phyloP scores from a whole-genome alignment of 768 basidiomycete species.

The Naganishia randhawae region DNA sequence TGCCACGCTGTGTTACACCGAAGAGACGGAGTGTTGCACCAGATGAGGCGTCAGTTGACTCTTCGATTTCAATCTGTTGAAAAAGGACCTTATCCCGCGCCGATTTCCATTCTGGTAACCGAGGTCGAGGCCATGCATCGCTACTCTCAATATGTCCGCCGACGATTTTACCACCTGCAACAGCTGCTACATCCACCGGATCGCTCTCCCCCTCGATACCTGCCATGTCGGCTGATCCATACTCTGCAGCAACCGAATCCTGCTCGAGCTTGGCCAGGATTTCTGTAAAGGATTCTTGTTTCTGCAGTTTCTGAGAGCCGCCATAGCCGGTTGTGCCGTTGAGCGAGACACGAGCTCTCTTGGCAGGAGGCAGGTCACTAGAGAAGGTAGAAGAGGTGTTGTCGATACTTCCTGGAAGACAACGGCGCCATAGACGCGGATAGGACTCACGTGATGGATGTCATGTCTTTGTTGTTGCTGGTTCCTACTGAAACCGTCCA shows the following conservation, averaged over 20 bases:
- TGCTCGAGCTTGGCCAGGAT: conserved; percentile 30
- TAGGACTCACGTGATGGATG: background rate
- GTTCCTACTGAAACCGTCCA: background rate
- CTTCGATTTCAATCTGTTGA: conserved; percentile 92
- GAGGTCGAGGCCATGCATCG: conserved; percentile 49
- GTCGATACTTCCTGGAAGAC: background rate
- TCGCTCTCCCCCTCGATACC: conserved; percentile 1
- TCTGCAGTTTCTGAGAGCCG: conserved; percentile 15
- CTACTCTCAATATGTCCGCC: conserved; percentile 40
- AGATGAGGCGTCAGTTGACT: conserved; percentile 58
- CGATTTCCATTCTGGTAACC: conserved; percentile 7
- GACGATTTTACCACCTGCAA: conserved; percentile 11
- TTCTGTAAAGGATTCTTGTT: conserved; percentile 32
- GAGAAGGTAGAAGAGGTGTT: background rate
- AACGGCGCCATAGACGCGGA: background rate
- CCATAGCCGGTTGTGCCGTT: conserved; percentile 15
- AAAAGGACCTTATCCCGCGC: conserved; percentile 57
- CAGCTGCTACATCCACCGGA: background rate
- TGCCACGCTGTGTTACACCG: conserved; percentile 84
- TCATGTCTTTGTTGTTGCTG: background rate
- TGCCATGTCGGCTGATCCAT: conserved; percentile 15
- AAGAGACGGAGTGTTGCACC: conserved; percentile 65
- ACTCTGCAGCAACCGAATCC: conserved; percentile 27
- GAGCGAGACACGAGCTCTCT: conserved; percentile 20
- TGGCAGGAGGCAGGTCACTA: conserved; percentile 23